Evolutionary conservation across 2,329 filamentous ascomycete species (phyloP).

Genomic region (Xylaria sp.): DNA sequence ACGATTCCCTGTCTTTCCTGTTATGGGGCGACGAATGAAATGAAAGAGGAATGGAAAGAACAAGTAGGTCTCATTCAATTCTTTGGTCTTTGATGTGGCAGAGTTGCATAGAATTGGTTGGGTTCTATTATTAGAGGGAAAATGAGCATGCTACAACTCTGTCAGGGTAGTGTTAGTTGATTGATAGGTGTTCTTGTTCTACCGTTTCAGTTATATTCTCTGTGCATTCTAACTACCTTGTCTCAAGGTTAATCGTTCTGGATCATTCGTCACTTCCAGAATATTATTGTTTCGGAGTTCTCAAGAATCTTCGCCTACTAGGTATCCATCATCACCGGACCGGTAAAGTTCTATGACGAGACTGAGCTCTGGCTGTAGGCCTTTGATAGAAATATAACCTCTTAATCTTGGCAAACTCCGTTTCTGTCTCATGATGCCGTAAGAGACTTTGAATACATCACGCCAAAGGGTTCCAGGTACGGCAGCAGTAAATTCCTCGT

Average conservation of each 20-base stretch:
- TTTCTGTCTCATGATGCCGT: constrained; percentile 10
- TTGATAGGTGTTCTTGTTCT: neutral
- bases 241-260: neutral
- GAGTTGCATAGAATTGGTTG: neutral
- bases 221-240: neutral
- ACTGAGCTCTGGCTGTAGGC: constrained; percentile 1
- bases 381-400: constrained; percentile 30
- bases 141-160: neutral
- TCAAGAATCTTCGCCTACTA: neutral
- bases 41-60: neutral
- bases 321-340: constrained; percentile 26
- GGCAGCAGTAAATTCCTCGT: neutral
- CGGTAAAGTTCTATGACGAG: constrained; percentile 29
- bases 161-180: neutral
- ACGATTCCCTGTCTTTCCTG: neutral
- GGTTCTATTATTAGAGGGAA: constrained; percentile 15
- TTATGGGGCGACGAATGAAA: constrained; percentile 10
- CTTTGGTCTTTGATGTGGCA: neutral
- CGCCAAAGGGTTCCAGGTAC: constrained; percentile 21
- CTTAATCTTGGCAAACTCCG: constrained; percentile 27
- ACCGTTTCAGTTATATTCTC: neutral
- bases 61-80: neutral
- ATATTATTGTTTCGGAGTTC: neutral
- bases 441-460: constrained; percentile 22
- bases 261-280: neutral